A percentile compares a stretch with the other conserved stretches of the same genome.
phyloP scores from a whole-genome alignment of 2,329 filamentous ascomycete species.

The Colletotrichum euphorbiae region DNA sequence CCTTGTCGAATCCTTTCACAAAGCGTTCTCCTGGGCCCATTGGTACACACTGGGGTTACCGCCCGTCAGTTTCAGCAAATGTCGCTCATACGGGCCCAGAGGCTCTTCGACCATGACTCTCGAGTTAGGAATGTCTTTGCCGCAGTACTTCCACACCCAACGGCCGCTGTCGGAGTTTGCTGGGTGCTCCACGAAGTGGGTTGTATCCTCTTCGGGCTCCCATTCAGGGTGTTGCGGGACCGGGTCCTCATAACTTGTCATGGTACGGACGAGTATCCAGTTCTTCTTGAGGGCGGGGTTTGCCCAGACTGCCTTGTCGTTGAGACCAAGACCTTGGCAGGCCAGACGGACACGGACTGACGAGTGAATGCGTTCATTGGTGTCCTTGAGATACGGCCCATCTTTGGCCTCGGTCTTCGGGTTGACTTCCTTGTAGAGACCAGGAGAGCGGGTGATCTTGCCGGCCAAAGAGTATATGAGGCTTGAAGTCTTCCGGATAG shows the following conservation, averaged over 20 bases:
- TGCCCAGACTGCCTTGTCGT: slow-evolving; percentile 61
- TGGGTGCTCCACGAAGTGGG: slow-evolving; percentile 38
- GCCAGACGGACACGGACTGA: slow-evolving; percentile 66
- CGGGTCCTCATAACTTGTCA: slow-evolving; percentile 49
- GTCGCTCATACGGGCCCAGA: slow-evolving; percentile 64
- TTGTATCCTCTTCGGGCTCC: slow-evolving; percentile 45
- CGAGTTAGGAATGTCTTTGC: slow-evolving; percentile 56
- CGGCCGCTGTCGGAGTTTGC: slow-evolving; percentile 48
- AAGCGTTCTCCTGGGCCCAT: neutral
- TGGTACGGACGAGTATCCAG: slow-evolving; percentile 57
- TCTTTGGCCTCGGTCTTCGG: slow-evolving; percentile 52
- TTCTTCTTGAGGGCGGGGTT: slow-evolving; percentile 56
- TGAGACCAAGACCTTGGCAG: slow-evolving; percentile 60
- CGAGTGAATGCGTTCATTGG: slow-evolving; percentile 67
- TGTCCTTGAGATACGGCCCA: slow-evolving; percentile 58
- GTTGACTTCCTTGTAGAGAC: slow-evolving; percentile 60
- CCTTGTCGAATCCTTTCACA: too few species aligned
- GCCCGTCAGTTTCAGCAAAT: slow-evolving; percentile 58
- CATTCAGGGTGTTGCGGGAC: slow-evolving; percentile 49
- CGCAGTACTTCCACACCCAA: slow-evolving; percentile 68
- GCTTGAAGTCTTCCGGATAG: slow-evolving; percentile 54
- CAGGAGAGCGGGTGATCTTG: slow-evolving; percentile 57
- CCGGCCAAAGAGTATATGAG: slow-evolving; percentile 59
- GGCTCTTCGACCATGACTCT: slow-evolving; percentile 63
- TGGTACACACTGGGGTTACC: slow-evolving; percentile 56